Conservation (phyloP, 2,329 filamentous ascomycete genomes). For the Hypocrella siamensis region DNA sequence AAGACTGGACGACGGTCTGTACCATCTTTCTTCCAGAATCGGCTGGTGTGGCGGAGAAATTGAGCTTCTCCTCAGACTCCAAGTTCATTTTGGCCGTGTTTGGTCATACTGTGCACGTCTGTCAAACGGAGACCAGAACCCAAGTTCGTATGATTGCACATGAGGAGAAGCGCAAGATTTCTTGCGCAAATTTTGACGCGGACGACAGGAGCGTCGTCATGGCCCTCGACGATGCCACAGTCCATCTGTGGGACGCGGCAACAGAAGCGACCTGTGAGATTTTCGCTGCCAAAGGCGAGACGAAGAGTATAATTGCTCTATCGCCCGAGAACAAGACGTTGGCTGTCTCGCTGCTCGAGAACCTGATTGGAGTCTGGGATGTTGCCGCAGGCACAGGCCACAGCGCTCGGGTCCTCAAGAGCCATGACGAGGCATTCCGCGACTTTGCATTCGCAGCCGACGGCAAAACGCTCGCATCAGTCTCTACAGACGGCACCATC, state of each 20-base stretch:
- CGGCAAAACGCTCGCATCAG: slow-evolving; percentile 4
- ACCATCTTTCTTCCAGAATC: slow-evolving; percentile 5
- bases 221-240: slow-evolving; percentile 4
- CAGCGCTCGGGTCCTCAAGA: slow-evolving; percentile 4
- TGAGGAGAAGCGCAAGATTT: slow-evolving; percentile 3
- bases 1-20: slow-evolving; percentile 1
- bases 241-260: slow-evolving; percentile 3
- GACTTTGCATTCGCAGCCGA: slow-evolving; percentile 5
- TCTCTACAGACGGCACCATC: slow-evolving; percentile 5
- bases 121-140: slow-evolving; percentile 3
- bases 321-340: slow-evolving; percentile 5
- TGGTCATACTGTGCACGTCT: slow-evolving; percentile 4
- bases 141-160: slow-evolving; percentile 1
- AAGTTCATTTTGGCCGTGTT: slow-evolving; percentile 5
- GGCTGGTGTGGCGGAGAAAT: slow-evolving; percentile 4
- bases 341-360: slow-evolving; percentile 5
- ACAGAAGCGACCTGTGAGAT: slow-evolving; percentile 3
- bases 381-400: slow-evolving; percentile 4
- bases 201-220: slow-evolving; percentile 4
- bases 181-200: slow-evolving; percentile 5
- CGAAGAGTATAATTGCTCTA: slow-evolving; percentile 5
- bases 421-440: slow-evolving; percentile 4
- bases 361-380: slow-evolving; percentile 5
- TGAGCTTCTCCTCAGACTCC: slow-evolving; percentile 5
- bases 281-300: slow-evolving; percentile 5